Evolutionary conservation across 1,284 basidiomycete species (phyloP).

Genomic region (Ceratobasidium sp.): DNA sequence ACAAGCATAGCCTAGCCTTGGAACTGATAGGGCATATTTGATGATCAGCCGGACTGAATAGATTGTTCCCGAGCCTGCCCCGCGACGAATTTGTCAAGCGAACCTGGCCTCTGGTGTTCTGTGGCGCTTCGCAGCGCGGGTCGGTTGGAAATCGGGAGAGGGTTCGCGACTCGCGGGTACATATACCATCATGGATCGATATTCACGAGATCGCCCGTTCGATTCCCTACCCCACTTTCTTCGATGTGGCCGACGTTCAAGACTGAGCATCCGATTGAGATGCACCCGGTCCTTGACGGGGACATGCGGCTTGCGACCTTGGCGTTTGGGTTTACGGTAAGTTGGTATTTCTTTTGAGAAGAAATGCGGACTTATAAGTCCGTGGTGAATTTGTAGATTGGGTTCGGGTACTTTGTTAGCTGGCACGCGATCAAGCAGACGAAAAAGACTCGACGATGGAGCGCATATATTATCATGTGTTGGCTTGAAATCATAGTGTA

Average conservation of each 20-base stretch:
- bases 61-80: not conserved
- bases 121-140: not conserved
- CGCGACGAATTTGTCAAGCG: not conserved
- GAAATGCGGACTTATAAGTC: not conserved
- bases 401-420: slow-evolving; percentile 30
- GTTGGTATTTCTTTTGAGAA: not conserved
- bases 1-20: not conserved
- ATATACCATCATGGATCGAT: slow-evolving; percentile 3
- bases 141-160: slow-evolving; percentile 17
- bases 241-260: slow-evolving; percentile 37
- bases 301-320: slow-evolving; percentile 34
- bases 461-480: slow-evolving; percentile 34
- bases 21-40: not conserved
- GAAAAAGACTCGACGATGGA: slow-evolving; percentile 26
- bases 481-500: slow-evolving; percentile 35
- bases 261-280: slow-evolving; percentile 19
- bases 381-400: slow-evolving; percentile 1
- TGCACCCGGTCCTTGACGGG: slow-evolving; percentile 1
- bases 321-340: slow-evolving; percentile 36
- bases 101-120: not conserved
- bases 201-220: not conserved
- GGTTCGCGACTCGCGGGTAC: not conserved
- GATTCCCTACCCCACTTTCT: not conserved
- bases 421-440: slow-evolving; percentile 36
- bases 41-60: not conserved